Evolutionary conservation across 2,329 filamentous ascomycete genomes (phyloP), one percentile per base, ranked within the genome.

Genomic region (Ceratocystis cubensis): DNA sequence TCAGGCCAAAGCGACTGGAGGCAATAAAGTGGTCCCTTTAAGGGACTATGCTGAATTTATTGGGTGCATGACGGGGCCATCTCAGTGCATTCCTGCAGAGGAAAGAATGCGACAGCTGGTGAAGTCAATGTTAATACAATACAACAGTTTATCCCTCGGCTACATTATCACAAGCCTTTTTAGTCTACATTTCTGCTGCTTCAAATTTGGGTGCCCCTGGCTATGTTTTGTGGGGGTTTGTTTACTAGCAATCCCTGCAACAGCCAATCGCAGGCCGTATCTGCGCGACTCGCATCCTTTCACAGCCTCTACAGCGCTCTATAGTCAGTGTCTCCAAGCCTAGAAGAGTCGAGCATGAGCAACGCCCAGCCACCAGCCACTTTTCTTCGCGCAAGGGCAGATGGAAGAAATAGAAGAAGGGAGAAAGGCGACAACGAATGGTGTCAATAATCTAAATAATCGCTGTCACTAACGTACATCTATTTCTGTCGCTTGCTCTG

Each of bases 201-300:
- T 57, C 10, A 57, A 41, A 50, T 22, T 28, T 62, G 3, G 61
- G 33, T 62, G 37, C 61, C 28, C 20, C 37, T 62, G 30, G 48
- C 22, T 68, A 15, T 33, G 8, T 65, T 17, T 59, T 68, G 63
- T 66, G 63, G 66, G 33, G 57, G 61, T 68, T 68, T 68, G 66
- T 65, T 68, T 68, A 65, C 66, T 67, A 46, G 57, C 59, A 28
- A 46, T 41, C 59, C 59, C 65, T 37, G 57, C 41, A 13, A 22
- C 41, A 61, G 41, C 66, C 66, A 67, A 67, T 67, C 63, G 65
- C 37, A 33, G 57, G 17, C 30, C 8, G 22, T 44, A 28, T 10
- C 57, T 45, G 57, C 37, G 48, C 50, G 45, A 59, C 63, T 56
- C 45, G 44, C n/a, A 68, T 61, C 63, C 63, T 65, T 22, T 63